phyloP scores from a whole-genome alignment of 1,284 basidiomycete genomes.

The Fomitopsis palustris region DNA sequence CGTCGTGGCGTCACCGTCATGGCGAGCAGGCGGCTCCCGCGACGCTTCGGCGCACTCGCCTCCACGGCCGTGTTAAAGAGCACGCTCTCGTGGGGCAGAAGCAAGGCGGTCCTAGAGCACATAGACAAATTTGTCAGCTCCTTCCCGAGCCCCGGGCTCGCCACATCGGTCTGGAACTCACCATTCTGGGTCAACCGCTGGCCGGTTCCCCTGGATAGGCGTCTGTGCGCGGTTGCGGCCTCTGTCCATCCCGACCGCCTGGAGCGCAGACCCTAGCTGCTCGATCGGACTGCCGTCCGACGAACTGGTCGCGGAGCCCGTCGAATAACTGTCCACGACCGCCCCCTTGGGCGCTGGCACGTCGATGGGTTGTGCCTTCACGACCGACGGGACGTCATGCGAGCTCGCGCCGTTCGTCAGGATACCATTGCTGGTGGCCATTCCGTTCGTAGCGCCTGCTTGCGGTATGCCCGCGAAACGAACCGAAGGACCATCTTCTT shows the following conservation, averaged over 20 bases:
- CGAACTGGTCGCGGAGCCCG: conserved; percentile 40
- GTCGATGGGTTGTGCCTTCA: conserved; percentile 25
- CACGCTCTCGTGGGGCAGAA: conserved; percentile 44
- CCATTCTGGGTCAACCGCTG: conserved; percentile 39
- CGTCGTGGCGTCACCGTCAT: conserved; percentile 48
- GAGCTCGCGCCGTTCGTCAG: conserved; percentile 19
- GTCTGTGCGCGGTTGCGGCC: conserved; percentile 54
- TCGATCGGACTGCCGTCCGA: conserved; percentile 47
- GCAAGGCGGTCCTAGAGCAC: conserved; percentile 34
- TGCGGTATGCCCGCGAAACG: conserved; percentile 19
- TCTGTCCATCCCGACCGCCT: conserved; percentile 35
- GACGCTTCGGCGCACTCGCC: conserved; percentile 48
- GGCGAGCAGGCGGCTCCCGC: conserved; percentile 57
- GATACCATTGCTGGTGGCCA: conserved; percentile 26
- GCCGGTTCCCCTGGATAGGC: conserved; percentile 51
- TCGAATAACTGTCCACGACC: conserved; percentile 29
- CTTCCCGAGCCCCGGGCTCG: not conserved
- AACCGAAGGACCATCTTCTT: conserved; percentile 11
- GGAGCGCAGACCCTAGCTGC: conserved; percentile 33
- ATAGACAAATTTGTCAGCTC: not conserved
- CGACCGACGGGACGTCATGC: conserved; percentile 34
- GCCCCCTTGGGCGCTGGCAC: conserved; percentile 24
- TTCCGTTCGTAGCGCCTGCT: conserved; percentile 17
- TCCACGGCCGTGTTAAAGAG: conserved; percentile 53
- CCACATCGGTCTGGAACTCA: conserved; percentile 23